Conservation (phyloP, 192 early-diverging fungal genomes). For the Helicostylum pulchrum region DNA sequence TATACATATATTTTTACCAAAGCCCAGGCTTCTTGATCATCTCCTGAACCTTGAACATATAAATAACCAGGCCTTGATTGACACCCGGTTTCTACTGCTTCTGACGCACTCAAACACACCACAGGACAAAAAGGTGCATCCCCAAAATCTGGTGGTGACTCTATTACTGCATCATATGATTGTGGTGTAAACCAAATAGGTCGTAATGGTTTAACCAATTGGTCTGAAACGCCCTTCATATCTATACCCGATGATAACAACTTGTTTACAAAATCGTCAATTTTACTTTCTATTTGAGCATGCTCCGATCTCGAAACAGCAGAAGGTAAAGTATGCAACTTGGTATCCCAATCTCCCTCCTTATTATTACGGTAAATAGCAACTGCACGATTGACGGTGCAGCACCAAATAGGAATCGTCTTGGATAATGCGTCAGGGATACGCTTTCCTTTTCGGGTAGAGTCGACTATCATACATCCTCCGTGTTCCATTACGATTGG, state of each 20-base stretch:
- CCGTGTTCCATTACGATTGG: conserved; percentile 44
- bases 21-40: conserved; percentile 88
- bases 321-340: conserved; percentile 60
- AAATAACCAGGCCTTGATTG: conserved; percentile 46
- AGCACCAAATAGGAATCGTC: conserved; percentile 91
- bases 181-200: conserved; percentile 81
- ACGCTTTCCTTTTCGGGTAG: conserved; percentile 79
- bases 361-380: conserved; percentile 17
- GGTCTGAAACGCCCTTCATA: conserved; percentile 20
- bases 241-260: conserved; percentile 52
- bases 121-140: conserved; percentile 67
- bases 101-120: conserved; percentile 74
- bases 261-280: conserved; percentile 55
- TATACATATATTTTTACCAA: too few relatives aligned
- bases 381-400: conserved; percentile 64
- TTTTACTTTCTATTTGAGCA: conserved; percentile 56
- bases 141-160: conserved; percentile 43
- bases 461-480: conserved; percentile 86
- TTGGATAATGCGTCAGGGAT: conserved; percentile 83
- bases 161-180: conserved; percentile 40
- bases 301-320: conserved; percentile 69
- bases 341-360: conserved; percentile 47
- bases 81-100: conserved; percentile 35
- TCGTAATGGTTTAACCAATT: conserved; percentile 64
- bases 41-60: conserved; percentile 88